Evolutionary conservation across 106 monocot genomes (phyloP), one percentile per base, ranked within the genome.

Genomic region (Dioscorea zingiberensis): DNA sequence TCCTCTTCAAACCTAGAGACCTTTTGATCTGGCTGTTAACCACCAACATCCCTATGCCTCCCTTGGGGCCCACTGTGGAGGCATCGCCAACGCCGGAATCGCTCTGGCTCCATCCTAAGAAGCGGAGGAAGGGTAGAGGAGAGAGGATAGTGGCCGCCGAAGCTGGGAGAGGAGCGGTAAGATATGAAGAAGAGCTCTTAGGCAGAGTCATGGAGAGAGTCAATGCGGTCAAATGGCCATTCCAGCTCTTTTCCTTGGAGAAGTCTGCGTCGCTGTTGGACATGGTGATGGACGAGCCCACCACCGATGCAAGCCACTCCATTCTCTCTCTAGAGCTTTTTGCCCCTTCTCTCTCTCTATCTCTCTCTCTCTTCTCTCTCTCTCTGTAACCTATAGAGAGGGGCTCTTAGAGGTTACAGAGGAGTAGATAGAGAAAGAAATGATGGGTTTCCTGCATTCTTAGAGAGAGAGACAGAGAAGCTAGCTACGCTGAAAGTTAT

Each of bases 151-250:
- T 71, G 44, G 19, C 48, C 67, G n/a, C 73, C 54, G 79, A 85
- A 85, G 8, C 79, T 77, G 11, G 80, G 67, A n/a, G 84, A 77
- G 26, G 86, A 75, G 28, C 94, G 73, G 73, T 84, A 90, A 6
- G 81, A 81, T 71, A 67, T 84, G 80, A 94, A 94, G 77, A 84
- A 94, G 48, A 94, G 69, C 68, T 94, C 94, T 69, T 94, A 94
- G 11, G 94, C 94, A 25, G 87, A 71, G 64, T 82, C 94, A 0
- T 90, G 77, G 48, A 94, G 48, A n/a, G 77, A 78, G 59, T 90
- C 84, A 72, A 90, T 63, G 25, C 77, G 70, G 15, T 87, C 87
- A 66, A 94, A 94, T 4, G 90, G 94, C 90, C 83, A 94, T 23
- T 80, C 75, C 54, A 87, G 63, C 19, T 81, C 27, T 48, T 60